Conservation (phyloP, 176 grass and related monocot species). For the Tillandsia leiboldiana region DNA sequence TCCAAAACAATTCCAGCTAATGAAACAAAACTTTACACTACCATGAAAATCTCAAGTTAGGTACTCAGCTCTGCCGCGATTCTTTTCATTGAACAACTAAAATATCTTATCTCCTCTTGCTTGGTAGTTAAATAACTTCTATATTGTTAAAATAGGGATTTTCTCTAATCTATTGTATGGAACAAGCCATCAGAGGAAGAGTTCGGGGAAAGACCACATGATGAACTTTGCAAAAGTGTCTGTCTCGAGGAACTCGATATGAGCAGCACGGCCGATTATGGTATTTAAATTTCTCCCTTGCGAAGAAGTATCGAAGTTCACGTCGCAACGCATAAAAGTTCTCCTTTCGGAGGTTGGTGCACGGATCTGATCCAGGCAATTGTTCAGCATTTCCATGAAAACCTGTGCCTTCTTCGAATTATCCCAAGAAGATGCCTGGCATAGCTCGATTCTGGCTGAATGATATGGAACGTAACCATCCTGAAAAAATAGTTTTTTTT, state of each 20-base stretch:
- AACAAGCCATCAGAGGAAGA: constrained; percentile 43
- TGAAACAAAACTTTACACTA: too few relatives aligned
- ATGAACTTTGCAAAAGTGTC: constrained; percentile 67
- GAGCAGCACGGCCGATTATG: constrained; percentile 69
- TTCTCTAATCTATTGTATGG: not conserved
- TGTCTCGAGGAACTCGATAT: constrained; percentile 80
- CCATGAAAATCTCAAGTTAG: too few relatives aligned
- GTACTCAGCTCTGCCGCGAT: not conserved
- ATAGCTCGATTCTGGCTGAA: constrained; percentile 79
- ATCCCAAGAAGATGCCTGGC: constrained; percentile 42
- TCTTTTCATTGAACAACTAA: not conserved
- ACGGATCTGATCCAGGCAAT: constrained; percentile 67
- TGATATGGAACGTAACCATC: constrained; percentile 90
- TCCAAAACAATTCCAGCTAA: too few relatives aligned
- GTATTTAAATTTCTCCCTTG: constrained; percentile 66
- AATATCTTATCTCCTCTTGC: not conserved
- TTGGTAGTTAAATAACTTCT: not conserved
- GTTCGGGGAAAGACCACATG: constrained; percentile 81
- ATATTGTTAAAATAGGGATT: not conserved
- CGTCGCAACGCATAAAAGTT: constrained; percentile 79
- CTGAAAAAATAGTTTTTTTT: constrained; percentile 19
- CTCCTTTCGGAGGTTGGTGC: constrained; percentile 41
- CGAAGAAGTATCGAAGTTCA: constrained; percentile 55
- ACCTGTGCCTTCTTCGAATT: constrained; percentile 59
- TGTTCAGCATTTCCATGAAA: constrained; percentile 83